A percentile compares a stretch with the other conserved stretches of the same genome.
Evolutionary conservation across 2,329 filamentous ascomycete genomes (phyloP).

Genomic region (Plectosphaerella sp.): DNA sequence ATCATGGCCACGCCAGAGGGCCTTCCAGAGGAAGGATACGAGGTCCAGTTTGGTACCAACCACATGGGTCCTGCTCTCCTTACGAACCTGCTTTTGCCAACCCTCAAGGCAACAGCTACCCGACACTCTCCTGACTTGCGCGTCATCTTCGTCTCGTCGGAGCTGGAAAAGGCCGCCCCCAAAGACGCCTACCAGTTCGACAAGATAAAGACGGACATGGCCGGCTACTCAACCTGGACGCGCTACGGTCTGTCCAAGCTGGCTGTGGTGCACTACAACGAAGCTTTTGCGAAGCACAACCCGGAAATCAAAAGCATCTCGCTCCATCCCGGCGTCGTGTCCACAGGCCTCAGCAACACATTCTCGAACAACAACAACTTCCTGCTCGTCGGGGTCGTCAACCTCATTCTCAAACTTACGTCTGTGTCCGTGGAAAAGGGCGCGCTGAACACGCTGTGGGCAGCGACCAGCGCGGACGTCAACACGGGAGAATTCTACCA

Average conservation of each 20-base stretch:
- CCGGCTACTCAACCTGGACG: conserved; percentile 19
- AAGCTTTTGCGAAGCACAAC: conserved; percentile 19
- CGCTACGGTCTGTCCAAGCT: conserved; percentile 27
- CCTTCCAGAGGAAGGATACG: conserved; percentile 40
- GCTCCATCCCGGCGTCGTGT: conserved; percentile 21
- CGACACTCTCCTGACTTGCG: conserved; percentile 11
- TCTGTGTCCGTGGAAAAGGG: conserved; percentile 11
- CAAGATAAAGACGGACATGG: conserved; percentile 13
- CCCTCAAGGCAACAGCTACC: conserved; percentile 20
- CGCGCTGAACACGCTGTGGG: conserved; percentile 25
- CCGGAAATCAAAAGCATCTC: conserved; percentile 18
- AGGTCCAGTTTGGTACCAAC: conserved; percentile 44
- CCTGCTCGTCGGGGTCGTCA: background rate
- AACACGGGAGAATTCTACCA: conserved; percentile 25
- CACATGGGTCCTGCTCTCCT: conserved; percentile 44
- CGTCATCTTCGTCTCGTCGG: conserved; percentile 11
- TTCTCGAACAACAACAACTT: conserved; percentile 6
- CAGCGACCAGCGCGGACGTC: conserved; percentile 15
- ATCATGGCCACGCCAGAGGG: conserved; percentile 31
- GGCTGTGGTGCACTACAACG: conserved; percentile 21
- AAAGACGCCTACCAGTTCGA: conserved; percentile 7
- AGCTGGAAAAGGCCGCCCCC: conserved; percentile 5
- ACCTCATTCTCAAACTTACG: background rate
- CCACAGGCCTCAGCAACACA: background rate
- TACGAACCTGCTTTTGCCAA: conserved; percentile 28